A percentile compares a stretch with the other conserved stretches of the same genome.
Conservation (phyloP, 768 basidiomycete species). For the Ephemerocybe angulata region DNA sequence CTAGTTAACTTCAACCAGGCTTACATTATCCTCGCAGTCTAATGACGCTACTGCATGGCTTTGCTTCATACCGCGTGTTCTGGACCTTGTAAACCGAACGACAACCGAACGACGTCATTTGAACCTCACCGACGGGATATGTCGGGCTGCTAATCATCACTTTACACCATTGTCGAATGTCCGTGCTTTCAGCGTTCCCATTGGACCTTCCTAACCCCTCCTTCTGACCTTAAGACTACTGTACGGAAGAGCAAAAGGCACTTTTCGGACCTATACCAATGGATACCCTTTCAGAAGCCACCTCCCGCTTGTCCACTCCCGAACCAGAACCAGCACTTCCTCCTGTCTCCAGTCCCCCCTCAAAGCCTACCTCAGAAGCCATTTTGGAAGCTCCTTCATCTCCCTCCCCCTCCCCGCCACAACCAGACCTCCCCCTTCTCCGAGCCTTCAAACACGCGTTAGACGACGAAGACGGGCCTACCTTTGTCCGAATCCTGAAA, state of each 20-base stretch:
- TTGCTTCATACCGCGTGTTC: too few relatives aligned
- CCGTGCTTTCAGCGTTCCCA: conserved; percentile 16
- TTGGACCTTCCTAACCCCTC: conserved; percentile 10
- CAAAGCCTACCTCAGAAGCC: conserved; percentile 23
- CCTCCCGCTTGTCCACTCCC: conserved; percentile 29
- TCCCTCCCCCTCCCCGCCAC: conserved; percentile 26
- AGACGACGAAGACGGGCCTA: conserved; percentile 63
- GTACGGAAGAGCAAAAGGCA: conserved; percentile 60
- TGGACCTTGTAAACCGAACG: too few relatives aligned
- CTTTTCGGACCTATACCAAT: conserved; percentile 66
- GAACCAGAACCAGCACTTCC: conserved; percentile 38
- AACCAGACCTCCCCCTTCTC: conserved; percentile 29
- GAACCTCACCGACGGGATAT: too few relatives aligned
- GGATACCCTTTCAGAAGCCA: conserved; percentile 39
- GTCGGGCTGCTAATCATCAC: too few relatives aligned
- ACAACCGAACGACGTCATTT: too few relatives aligned
- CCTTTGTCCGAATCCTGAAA: conserved; percentile 61
- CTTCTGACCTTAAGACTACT: conserved; percentile 47
- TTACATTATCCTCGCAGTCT: too few relatives aligned
- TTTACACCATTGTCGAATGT: conserved; percentile 75
- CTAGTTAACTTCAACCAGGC: not conserved
- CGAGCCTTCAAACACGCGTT: conserved; percentile 69
- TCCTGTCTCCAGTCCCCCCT: conserved; percentile 30
- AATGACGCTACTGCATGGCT: too few relatives aligned
- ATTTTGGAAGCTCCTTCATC: conserved; percentile 26